Evolutionary conservation across 1,284 basidiomycete species (phyloP), one percentile per base, ranked within the genome.

Genomic region (Phaffia rhodozyma): DNA sequence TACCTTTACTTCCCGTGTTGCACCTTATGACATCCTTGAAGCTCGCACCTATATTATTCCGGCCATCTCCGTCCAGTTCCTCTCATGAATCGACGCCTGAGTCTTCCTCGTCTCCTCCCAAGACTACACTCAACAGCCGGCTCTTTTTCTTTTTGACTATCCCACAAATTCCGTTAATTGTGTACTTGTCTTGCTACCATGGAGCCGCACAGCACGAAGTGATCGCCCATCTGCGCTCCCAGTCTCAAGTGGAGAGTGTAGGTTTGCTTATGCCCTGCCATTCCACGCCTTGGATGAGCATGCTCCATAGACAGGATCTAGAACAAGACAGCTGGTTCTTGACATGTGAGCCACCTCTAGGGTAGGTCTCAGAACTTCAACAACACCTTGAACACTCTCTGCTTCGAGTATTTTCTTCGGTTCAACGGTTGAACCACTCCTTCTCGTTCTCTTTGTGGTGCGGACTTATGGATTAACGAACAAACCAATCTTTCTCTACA

Each of bases 231-330:
- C 27, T 76, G 67, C 25, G 68, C 67, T 27, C 23, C 63, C 25
- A 66, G 34, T 11, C 66, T 69, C 32, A 32, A 4, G 71, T 71
- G 0, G 30, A 63, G 3, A 83, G 84, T 9, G 76, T 96, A 20
- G 91, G 88, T 1, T 86, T 91, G 67, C 76, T 97, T 23, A 94
- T 92, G 89, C 96, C 96, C 3, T 99, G 96, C 69, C 96, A 99
- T 76, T 96, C 91, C n/a, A 91, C 88, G 0, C 94, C 94, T 2
- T 94, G 91, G 80, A 87, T 91, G 71, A 86, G 91, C 5, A 87
- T 92, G 74, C 75, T 98, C 25, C 94, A 98, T 72, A 78, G 83
- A 38, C 75, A 79, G 18, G 79, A 84, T 50, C 78, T 86, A 13
- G 79, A 80, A 16, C 70, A 77, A 32, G 74, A 75, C 61, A 74